These are phyloP conservation scores for Pleurotus sapidus DNA, from an alignment of 768 basidiomycete genomes.

Conservation along the genomic window DNA sequence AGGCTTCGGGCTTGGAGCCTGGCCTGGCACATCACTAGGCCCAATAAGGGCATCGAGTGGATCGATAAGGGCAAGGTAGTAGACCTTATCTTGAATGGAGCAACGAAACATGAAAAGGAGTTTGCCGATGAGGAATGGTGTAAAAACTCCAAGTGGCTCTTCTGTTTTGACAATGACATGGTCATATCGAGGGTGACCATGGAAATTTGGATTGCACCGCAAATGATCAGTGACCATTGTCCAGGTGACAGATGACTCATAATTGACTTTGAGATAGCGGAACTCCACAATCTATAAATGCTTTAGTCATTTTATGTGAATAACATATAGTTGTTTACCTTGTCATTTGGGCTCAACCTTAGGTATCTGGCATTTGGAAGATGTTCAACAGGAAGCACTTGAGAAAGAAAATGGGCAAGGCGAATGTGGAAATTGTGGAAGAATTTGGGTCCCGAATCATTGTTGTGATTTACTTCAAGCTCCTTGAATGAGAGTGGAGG, in stretches of 20 bases:
- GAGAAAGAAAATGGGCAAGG: too few species aligned
- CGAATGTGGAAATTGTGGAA: too few species aligned
- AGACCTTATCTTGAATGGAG: background rate
- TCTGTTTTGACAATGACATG: constrained; percentile 20
- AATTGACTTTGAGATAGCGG: constrained; percentile 13
- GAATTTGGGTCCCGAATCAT: too few species aligned
- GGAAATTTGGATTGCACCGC: constrained; percentile 26
- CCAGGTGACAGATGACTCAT: constrained; percentile 26
- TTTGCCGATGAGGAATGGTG: constrained; percentile 13
- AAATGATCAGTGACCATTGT: constrained; percentile 21
- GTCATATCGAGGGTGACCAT: constrained; percentile 21
- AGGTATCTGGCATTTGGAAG: background rate
- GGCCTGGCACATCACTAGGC: too few species aligned
- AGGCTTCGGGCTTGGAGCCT: too few species aligned
- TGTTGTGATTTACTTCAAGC: too few species aligned
- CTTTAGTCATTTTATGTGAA: too few species aligned
- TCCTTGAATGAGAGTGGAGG: too few species aligned
- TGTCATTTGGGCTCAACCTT: too few species aligned
- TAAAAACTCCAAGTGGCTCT: background rate
- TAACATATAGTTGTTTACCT: too few species aligned
- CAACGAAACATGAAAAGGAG: constrained; percentile 20
- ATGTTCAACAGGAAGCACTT: background rate
- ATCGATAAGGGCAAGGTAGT: constrained; percentile 19
- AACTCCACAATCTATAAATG: background rate
- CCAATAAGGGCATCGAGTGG: constrained; percentile 13